Conservation (phyloP, 441 rosid genomes). For the Pelargonium fulgidum region DNA sequence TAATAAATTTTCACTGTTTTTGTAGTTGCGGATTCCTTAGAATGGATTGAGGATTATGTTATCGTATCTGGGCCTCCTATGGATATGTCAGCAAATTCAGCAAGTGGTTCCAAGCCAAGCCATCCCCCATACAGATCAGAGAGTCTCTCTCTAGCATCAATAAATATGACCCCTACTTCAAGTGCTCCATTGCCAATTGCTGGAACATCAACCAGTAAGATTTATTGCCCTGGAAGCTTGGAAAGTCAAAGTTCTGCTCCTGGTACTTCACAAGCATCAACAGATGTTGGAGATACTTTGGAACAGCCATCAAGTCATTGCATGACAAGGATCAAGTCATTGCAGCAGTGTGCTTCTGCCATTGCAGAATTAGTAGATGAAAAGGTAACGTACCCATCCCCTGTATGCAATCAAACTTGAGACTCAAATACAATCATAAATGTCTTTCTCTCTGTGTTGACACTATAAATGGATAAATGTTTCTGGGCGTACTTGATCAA, state of each 20-base stretch:
- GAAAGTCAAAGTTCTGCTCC: conserved; percentile 61
- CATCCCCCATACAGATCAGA: conserved; percentile 42
- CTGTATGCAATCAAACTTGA: conserved; percentile 3
- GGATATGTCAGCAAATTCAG: conserved; percentile 49
- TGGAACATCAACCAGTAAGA: conserved; percentile 37
- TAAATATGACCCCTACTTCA: conserved; percentile 27
- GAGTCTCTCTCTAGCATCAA: conserved; percentile 41
- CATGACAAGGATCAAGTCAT: conserved; percentile 68
- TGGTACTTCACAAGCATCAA: conserved; percentile 73
- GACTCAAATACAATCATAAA: background rate
- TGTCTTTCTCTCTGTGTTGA: background rate
- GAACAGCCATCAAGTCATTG: conserved; percentile 67
- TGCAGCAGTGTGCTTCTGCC: conserved; percentile 65
- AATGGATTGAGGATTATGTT: conserved; percentile 38
- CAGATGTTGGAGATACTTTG: conserved; percentile 52
- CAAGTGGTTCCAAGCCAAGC: conserved; percentile 49
- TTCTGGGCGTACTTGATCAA: too few species aligned
- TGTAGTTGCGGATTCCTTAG: conserved; percentile 64
- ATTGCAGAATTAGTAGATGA: conserved; percentile 55
- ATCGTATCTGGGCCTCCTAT: conserved; percentile 63
- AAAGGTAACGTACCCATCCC: conserved; percentile 39
- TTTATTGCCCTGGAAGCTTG: conserved; percentile 45
- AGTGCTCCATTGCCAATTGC: conserved; percentile 65
- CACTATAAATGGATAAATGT: background rate
- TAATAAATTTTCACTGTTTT: conserved; percentile 4